Conservation (phyloP, 129 eudicot genomes). For the Sambucus nigra region DNA sequence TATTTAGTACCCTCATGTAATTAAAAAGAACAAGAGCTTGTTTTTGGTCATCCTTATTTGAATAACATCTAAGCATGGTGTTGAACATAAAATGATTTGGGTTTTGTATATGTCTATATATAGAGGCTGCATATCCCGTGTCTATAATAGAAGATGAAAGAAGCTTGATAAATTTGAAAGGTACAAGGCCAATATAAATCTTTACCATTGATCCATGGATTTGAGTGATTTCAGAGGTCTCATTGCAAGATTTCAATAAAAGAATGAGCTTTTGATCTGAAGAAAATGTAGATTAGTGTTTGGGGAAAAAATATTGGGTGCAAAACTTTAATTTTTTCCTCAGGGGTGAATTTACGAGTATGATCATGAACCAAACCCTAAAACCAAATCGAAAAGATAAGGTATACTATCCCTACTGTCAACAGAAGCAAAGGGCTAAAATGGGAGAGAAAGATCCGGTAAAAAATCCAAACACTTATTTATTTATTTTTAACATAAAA, state of each 20-base stretch:
- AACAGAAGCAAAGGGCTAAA: no score
- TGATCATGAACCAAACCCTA: constrained; percentile 18
- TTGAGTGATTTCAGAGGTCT: constrained; percentile 17
- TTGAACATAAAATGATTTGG: constrained; percentile 34
- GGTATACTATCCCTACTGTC: no score
- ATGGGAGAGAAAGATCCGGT: no score
- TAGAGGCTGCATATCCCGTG: constrained; percentile 20
- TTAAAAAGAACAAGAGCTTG: constrained; percentile 21
- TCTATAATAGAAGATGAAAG: constrained; percentile 19
- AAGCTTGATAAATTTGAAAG: constrained; percentile 34
- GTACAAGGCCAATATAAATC: constrained; percentile 16
- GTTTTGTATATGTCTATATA: constrained; percentile 16
- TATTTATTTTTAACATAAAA: no score
- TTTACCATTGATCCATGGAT: constrained; percentile 30
- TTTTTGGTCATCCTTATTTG: constrained; percentile 16
- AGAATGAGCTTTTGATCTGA: constrained; percentile 13
- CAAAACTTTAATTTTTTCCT: constrained; percentile 1
- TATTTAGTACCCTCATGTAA: constrained; percentile 15
- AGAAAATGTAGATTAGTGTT: constrained; percentile 1
- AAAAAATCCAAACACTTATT: no score
- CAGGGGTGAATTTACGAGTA: neutral
- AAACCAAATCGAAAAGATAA: no score
- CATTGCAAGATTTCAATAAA: constrained; percentile 14
- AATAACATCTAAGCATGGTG: constrained; percentile 32
- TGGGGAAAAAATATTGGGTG: neutral